These are phyloP conservation scores for Cladophialophora yegresii DNA, from an alignment of 2,329 filamentous ascomycete species.

Conservation along the genomic window DNA sequence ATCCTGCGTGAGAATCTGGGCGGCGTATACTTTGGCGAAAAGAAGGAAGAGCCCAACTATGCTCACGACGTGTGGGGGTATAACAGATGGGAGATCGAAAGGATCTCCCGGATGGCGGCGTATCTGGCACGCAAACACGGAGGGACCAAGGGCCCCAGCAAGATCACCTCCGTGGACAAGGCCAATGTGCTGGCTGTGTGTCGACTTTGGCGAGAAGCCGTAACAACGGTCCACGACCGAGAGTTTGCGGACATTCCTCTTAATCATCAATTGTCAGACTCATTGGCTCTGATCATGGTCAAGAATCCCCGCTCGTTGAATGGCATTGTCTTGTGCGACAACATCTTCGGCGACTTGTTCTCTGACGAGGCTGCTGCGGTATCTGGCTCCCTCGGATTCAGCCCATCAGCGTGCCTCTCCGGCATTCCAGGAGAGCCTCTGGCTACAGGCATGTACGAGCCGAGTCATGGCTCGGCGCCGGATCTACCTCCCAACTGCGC, in stretches of 20 bases:
- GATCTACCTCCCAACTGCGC: slow-evolving; percentile 67
- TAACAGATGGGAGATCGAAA: slow-evolving; percentile 75
- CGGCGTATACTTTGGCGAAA: slow-evolving; percentile 51
- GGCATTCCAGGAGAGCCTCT: slow-evolving; percentile 61
- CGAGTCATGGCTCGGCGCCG: slow-evolving; percentile 69
- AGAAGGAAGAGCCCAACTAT: slow-evolving; percentile 44
- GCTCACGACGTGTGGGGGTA: slow-evolving; percentile 81
- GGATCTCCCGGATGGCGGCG: slow-evolving; percentile 75
- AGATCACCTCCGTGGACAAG: slow-evolving; percentile 85
- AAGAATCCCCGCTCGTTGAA: slow-evolving; percentile 84
- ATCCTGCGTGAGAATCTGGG: slow-evolving; percentile 56
- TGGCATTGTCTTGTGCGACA: slow-evolving; percentile 83
- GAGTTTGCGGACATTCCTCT: slow-evolving; percentile 84
- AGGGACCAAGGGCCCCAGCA: slow-evolving; percentile 65
- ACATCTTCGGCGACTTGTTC: slow-evolving; percentile 90
- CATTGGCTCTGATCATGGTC: slow-evolving; percentile 86
- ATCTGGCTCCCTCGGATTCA: slow-evolving; percentile 77
- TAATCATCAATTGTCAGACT: slow-evolving; percentile 85
- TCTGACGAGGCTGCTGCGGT: slow-evolving; percentile 90
- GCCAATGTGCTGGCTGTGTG: slow-evolving; percentile 89
- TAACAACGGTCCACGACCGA: slow-evolving; percentile 73
- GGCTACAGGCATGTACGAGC: slow-evolving; percentile 86
- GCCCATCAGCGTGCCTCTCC: slow-evolving; percentile 81
- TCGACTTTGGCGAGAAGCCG: slow-evolving; percentile 79
- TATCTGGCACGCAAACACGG: slow-evolving; percentile 66